These are phyloP conservation scores for Camelina sativa DNA, from an alignment of 345 rosid genomes.

Conservation along the genomic window DNA sequence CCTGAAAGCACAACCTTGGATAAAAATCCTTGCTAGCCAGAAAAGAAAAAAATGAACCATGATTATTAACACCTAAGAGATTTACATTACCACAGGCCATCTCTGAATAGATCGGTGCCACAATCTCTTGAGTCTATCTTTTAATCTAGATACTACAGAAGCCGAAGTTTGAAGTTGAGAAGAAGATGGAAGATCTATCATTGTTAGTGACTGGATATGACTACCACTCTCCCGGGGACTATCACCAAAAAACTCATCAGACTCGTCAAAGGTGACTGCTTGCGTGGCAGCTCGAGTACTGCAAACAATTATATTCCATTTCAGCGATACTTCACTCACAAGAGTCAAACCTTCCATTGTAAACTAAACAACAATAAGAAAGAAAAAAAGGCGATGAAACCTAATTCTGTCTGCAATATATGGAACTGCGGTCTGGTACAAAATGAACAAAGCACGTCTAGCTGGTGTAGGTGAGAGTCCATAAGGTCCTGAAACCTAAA, in stretches of 20 bases:
- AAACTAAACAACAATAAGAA: not conserved
- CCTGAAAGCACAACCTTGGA: constrained; percentile 47
- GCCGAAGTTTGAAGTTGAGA: constrained; percentile 48
- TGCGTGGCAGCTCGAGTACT: constrained; percentile 79
- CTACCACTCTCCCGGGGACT: constrained; percentile 43
- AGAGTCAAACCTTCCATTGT: not conserved
- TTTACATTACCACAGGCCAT: constrained; percentile 75
- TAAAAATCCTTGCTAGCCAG: not conserved
- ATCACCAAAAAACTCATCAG: constrained; percentile 52
- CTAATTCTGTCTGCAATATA: constrained; percentile 91
- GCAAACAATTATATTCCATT: constrained; percentile 26
- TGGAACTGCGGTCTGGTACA: constrained; percentile 81
- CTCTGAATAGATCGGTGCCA: constrained; percentile 64
- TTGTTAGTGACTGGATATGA: constrained; percentile 44
- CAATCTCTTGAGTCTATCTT: constrained; percentile 52
- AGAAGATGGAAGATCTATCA: constrained; percentile 49
- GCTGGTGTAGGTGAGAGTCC: constrained; percentile 97
- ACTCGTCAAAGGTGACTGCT: constrained; percentile 68
- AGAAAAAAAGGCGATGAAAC: constrained; percentile 34
- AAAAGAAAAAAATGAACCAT: constrained; percentile 19
- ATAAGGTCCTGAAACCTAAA: constrained; percentile 76
- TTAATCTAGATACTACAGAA: constrained; percentile 59
- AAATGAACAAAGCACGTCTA: constrained; percentile 81
- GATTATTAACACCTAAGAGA: constrained; percentile 5
- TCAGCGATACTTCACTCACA: not conserved